phyloP scores from a whole-genome alignment of 164 flowering plant genomes.

The Dillenia suffruticosa region DNA sequence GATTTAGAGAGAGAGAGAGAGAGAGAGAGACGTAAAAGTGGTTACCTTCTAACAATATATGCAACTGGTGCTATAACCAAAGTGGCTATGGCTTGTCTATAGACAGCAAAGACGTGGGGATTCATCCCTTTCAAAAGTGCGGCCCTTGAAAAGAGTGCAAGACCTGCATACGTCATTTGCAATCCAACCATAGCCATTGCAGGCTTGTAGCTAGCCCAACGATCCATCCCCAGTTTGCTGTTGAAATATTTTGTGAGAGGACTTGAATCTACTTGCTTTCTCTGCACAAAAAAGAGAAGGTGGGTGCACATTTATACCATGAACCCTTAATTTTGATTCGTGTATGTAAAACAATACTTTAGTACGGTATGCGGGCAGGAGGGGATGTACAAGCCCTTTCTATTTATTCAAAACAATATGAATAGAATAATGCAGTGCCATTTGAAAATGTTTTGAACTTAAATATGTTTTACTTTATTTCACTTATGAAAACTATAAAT shows the following conservation, averaged over 20 bases:
- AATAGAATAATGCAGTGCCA: too few relatives aligned
- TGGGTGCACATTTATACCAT: too few relatives aligned
- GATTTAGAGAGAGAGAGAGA: constrained; percentile 1
- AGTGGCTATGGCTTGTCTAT: constrained; percentile 64
- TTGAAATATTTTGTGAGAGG: not conserved
- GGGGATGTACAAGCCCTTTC: too few relatives aligned
- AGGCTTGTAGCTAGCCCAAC: constrained; percentile 30
- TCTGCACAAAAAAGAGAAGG: too few relatives aligned
- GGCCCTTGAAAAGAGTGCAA: constrained; percentile 41
- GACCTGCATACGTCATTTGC: constrained; percentile 44
- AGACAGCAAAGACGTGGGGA: constrained; percentile 62
- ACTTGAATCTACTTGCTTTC: not conserved
- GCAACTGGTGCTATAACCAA: constrained; percentile 52
- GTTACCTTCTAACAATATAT: constrained; percentile 27
- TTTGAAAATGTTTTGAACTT: too few relatives aligned
- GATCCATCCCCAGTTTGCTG: constrained; percentile 14
- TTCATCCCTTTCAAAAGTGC: constrained; percentile 61
- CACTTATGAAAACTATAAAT: too few relatives aligned
- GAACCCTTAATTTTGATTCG: too few relatives aligned
- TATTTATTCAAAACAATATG: too few relatives aligned
- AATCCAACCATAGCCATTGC: constrained; percentile 39
- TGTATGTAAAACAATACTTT: too few relatives aligned
- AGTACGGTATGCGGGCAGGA: too few relatives aligned
- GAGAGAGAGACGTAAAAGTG: not conserved
- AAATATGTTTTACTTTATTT: too few relatives aligned